Evolutionary conservation across 441 rosid species (phyloP), one percentile per base, ranked within the genome.

Genomic region (Gossypium schwendimanii): DNA sequence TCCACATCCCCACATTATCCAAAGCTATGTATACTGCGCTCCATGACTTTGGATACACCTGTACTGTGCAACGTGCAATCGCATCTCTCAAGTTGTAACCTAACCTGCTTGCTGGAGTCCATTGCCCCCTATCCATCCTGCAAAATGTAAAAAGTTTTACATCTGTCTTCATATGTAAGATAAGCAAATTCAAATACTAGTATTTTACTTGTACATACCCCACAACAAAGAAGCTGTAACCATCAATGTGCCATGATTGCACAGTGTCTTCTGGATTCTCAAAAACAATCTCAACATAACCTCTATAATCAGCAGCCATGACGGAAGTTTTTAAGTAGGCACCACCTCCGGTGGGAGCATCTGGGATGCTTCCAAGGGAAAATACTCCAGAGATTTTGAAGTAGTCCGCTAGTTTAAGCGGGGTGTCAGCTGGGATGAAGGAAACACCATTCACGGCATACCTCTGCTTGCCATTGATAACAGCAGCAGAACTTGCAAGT

Each of bases 1-100:
- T 92, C 97, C 97, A 92, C 92, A 92, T 90, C 57, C 97, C 96
- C 36, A 86, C 94, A 41, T 92, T 92, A 84, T 91, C 93, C 71
- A 91, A 60, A 14, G 95, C 81, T 85, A 91, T 71, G 82, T 86
- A 87, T 67, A 88, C 80, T 10, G 96, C 89, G 2, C 90, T 88
- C 97, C 97, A 90, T 50, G 91, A 81, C 62, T 24, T 81, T 0
- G 91, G 91, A 77, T 70, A 87, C 50, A 87, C 87, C 89, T 87
- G 65, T 10, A 84, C 86, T 26, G 93, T 91, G 81, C 84, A 83
- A 12, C 92, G 91, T 41, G 91, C 82, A 73, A 91, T 62, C 9
- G 95, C 81, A 26, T 91, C 97, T 58, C 86, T 80, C 78, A 87
- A 69, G 80, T 89, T 91, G 80, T 89, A 91, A 61, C 52, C 58